Evolutionary conservation across 1,139 yeast genomes (phyloP), one percentile per base, ranked within the genome.

Genomic region (Yamadazyma oceani): DNA sequence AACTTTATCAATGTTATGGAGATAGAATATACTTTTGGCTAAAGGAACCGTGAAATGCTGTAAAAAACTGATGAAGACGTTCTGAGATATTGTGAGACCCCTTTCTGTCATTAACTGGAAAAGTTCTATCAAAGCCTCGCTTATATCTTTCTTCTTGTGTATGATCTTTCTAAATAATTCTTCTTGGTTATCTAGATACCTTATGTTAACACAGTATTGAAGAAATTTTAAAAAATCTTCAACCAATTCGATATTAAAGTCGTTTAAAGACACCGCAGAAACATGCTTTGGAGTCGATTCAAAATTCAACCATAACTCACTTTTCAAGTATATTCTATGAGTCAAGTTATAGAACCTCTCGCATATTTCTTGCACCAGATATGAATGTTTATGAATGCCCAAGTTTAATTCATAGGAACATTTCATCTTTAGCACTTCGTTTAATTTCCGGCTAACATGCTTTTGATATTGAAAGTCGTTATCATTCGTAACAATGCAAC

Each of bases 381-480:
- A 10, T 14, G 16, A 19, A 2, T 17, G 14, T 9, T n/a, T 7
- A 3, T 19, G 8, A 12, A 38, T 21, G 4, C 42, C 49, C 15
- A 45, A 32, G 14, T 40, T 39, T 10, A 47, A 34, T 9, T 25
- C 33, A 8, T 27, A 12, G 3, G 6, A 17, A 3, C 27, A 17
- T 5, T 33, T 22, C 11, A 22, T 16, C 5, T 31, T 26, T 30
- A 39, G 35, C 5, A 45, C 3, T 11, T 39, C 34, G 29, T 34
- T 43, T 11, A 48, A 45, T 24, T 39, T 35, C 10, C 11, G 21
- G 21, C 37, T 39, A 17, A 46, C 32, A n/a, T 36, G 23, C 19
- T 79, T 60, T 3, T 64, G 69, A 34, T 69, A 66, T 26, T 64
- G 66, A 46, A 64, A 57, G 36, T 65, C 39, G 34, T 44, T 31